A percentile compares a stretch with the other conserved stretches of the same genome.
These are phyloP conservation scores for Amanita exitialis DNA, from an alignment of 768 basidiomycete genomes.

Conservation along the genomic window DNA sequence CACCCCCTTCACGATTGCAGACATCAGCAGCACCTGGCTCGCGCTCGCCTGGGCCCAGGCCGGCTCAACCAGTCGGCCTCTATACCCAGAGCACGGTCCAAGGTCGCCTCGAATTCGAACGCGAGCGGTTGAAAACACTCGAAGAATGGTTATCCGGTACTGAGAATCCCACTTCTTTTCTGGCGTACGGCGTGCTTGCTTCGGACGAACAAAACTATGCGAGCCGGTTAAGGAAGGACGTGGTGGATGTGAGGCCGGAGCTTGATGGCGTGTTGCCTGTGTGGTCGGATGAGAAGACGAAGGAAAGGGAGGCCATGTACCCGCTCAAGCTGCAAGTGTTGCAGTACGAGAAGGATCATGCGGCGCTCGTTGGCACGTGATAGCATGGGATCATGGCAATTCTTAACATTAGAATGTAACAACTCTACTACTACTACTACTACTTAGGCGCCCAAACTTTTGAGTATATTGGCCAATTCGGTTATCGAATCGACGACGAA, in stretches of 20 bases:
- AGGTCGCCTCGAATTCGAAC: neutral
- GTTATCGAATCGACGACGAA: constrained; percentile 39
- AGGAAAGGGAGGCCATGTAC: constrained; percentile 25
- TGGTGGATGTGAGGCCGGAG: constrained; percentile 20
- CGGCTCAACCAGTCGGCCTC: constrained; percentile 8
- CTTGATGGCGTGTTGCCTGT: constrained; percentile 20
- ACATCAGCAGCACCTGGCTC: constrained; percentile 41
- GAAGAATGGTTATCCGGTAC: constrained; percentile 11
- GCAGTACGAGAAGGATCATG: constrained; percentile 14
- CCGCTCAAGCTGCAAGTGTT: constrained; percentile 23
- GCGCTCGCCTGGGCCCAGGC: constrained; percentile 25
- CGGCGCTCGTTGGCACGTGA: neutral
- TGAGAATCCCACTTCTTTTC: constrained; percentile 21
- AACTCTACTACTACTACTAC: too few species aligned
- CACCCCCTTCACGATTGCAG: constrained; percentile 38
- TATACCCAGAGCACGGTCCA: constrained; percentile 21
- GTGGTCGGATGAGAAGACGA: constrained; percentile 25
- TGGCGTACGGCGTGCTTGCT: constrained; percentile 26
- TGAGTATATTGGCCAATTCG: constrained; percentile 31
- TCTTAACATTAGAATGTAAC: too few species aligned
- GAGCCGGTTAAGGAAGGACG: constrained; percentile 21
- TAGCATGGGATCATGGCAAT: too few species aligned
- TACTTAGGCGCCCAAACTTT: neutral
- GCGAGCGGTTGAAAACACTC: constrained; percentile 12
- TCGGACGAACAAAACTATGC: constrained; percentile 26